These are phyloP conservation scores for Rhizopogon rudus DNA, from an alignment of 768 basidiomycete genomes.

Conservation along the genomic window DNA sequence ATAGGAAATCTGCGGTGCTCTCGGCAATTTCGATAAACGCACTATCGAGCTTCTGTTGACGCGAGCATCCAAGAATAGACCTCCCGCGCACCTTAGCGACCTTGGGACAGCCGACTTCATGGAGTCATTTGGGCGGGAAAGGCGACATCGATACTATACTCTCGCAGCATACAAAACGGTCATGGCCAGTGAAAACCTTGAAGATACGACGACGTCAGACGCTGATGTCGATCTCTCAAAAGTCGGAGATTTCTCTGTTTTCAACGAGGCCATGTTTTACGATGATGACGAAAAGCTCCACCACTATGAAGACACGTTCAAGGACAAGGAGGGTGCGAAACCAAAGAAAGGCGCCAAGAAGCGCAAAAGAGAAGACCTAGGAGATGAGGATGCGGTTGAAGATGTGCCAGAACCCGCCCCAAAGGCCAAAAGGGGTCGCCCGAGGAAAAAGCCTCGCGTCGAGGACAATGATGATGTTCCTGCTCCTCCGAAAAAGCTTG, in stretches of 20 bases:
- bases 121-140: conserved; percentile 83
- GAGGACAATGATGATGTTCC: conserved; percentile 9
- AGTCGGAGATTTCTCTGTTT: conserved; percentile 49
- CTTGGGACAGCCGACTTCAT: conserved; percentile 64
- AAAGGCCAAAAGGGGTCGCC: conserved; percentile 49
- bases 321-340: conserved; percentile 20
- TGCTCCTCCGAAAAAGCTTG: conserved; percentile 28
- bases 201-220: conserved; percentile 41
- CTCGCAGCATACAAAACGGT: conserved; percentile 60
- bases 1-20: conserved; percentile 58
- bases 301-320: conserved; percentile 47
- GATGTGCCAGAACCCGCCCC: conserved; percentile 15
- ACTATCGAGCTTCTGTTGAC: conserved; percentile 78
- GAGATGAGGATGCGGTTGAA: conserved; percentile 15
- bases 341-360: conserved; percentile 16
- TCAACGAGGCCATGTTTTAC: conserved; percentile 53
- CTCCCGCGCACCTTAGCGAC: conserved; percentile 71
- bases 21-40: conserved; percentile 73
- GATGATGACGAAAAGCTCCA: conserved; percentile 34
- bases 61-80: conserved; percentile 56
- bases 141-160: conserved; percentile 82
- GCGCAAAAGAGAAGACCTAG: conserved; percentile 23
- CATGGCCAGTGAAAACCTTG: conserved; percentile 60
- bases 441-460: conserved; percentile 32
- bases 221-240: conserved; percentile 41